Conservation (phyloP, 1,139 yeast species). For the Pichia inconspicua region DNA sequence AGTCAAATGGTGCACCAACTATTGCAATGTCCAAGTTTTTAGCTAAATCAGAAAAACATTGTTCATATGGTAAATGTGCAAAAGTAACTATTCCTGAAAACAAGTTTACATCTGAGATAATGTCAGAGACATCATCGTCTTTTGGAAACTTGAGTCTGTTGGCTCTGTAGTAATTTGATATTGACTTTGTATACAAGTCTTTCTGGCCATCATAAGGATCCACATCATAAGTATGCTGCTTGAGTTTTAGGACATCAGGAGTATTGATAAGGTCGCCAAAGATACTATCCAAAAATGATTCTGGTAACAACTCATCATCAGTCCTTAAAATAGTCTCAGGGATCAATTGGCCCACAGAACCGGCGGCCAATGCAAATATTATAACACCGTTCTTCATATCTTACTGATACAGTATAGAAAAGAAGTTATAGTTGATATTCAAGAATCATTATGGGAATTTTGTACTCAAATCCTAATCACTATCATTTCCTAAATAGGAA, state of each 20-base stretch:
- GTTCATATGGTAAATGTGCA: slow-evolving; percentile 35
- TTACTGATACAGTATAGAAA: background rate
- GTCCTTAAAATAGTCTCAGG: background rate
- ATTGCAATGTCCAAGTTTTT: slow-evolving; percentile 37
- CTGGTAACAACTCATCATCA: slow-evolving; percentile 1
- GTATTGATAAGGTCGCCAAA: slow-evolving; percentile 24
- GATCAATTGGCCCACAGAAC: background rate
- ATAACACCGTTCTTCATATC: background rate
- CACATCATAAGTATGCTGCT: background rate
- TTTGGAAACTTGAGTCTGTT: slow-evolving; percentile 25
- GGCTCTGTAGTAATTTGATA: slow-evolving; percentile 12
- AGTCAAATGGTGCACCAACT: slow-evolving; percentile 47
- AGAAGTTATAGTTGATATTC: background rate
- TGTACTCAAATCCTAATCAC: too few relatives aligned
- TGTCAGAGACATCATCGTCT: slow-evolving; percentile 27
- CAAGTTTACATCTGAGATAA: slow-evolving; percentile 13
- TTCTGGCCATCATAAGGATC: too few relatives aligned
- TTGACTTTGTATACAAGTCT: background rate
- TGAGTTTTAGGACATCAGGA: background rate
- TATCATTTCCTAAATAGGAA: slow-evolving; percentile 1
- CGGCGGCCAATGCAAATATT: background rate
- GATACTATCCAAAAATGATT: slow-evolving; percentile 26
- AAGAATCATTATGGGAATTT: too few relatives aligned
- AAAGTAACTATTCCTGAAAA: slow-evolving; percentile 43
- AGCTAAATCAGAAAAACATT: slow-evolving; percentile 31